Base-by-base conservation (phyloP, 768 basidiomycete genomes). In the Rhizopogon vinicolor region DNA sequence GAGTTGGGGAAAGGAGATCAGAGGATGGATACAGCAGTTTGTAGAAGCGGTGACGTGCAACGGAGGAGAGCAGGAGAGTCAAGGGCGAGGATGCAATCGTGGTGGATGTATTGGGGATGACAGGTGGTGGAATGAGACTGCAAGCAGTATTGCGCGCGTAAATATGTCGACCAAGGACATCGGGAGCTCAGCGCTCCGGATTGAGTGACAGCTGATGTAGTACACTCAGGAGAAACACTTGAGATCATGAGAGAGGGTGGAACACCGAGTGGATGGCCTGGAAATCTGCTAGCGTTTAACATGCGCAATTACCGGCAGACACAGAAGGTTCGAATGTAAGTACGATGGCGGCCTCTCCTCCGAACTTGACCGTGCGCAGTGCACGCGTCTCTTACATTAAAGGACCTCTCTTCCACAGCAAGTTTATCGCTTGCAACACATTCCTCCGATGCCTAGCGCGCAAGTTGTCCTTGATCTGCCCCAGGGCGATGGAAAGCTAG, bases 161-260 rank as follows among this genome's bases (percentile, higher is more conserved):
- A 93, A 80, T 9, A 84, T 91, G 66, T 96, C 93, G 5, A 93
- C 61, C 41, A 92, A 52, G 2, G 91, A 75, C 8, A 93, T 69
- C 1, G 87, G 87, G 12, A 93, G 74, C 65, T 96, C 93, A 28
- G 76, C 76, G 22, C 22, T 22, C 22, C 22, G 22, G 22, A 58
- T 74, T 63, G 44, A 83, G 74, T 3, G 78, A 75, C 41, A 83
- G 16, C 68, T 65, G 10, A 78, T 69, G 68, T 87, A 93, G 68
- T 87, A 93, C 35, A 94, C 74, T 77, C 68, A 1, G 87, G 84
- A 3, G 83, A 75, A 7, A 80, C 76, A 1, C 87, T 86, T 2
- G 86, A 88, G 14, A 84, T 58, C 76, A 94, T 81, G 74, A 93
- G 94, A 8, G 91, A 93, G 0, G 89, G 83, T 0, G 89, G 78